These are phyloP conservation scores for Fusarium proliferatum DNA, from an alignment of 2,329 filamentous ascomycete species.

Conservation along the genomic window DNA sequence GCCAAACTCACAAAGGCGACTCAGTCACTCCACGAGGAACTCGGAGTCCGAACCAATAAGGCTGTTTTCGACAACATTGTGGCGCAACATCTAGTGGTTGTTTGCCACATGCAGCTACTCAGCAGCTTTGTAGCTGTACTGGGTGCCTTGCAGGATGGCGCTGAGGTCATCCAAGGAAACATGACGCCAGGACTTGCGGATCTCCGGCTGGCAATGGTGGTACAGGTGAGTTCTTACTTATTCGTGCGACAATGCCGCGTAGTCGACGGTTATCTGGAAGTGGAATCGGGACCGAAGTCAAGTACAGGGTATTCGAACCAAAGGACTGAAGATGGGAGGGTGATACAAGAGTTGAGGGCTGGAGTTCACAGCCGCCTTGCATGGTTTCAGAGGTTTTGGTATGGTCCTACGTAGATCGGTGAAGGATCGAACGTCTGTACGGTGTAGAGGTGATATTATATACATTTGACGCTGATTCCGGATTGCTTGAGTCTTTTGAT, in stretches of 20 bases:
- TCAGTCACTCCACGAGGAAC: not conserved
- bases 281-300: not conserved
- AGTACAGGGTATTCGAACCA: no score
- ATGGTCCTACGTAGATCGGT: not conserved
- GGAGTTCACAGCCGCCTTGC: no score
- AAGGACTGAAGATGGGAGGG: accelerated
- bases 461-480: no score
- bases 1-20: not conserved
- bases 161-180: no score
- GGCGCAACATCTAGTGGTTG: not conserved
- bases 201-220: not conserved
- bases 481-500: no score
- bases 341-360: not conserved
- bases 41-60: not conserved
- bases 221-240: not conserved
- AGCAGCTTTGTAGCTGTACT: not conserved
- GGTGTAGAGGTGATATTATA: no score
- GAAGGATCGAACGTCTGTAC: no score
- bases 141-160: not conserved
- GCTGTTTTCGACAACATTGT: no score
- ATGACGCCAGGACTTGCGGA: not conserved
- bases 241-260: not conserved
- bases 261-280: accelerated
- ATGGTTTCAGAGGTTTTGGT: not conserved
- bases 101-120: not conserved